Base-by-base conservation (phyloP, 2,329 filamentous ascomycete genomes). In the Fusarium humuli region DNA sequence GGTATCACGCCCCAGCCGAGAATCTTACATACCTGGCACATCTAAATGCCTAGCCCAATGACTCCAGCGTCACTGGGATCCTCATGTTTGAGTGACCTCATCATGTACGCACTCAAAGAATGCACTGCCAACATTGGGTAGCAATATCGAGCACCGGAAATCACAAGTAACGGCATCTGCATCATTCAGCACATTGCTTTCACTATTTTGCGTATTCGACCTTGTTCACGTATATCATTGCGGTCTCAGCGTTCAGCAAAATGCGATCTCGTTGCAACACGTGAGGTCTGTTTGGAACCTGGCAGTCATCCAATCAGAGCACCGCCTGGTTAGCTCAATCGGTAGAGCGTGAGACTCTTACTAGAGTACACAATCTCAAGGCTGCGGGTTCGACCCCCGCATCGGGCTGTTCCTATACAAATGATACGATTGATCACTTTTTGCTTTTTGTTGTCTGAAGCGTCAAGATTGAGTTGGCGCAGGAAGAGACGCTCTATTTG, bases 331-430 rank as follows among this genome's bases (percentile, higher is more conserved):
- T 80, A 80, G 78, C 78, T 80, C 78, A 80, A 80, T 79, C 78
- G 78, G 78, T 90, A 91, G 88, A 91, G 88, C 88, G 88, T 90
- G 85, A 89, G 88, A 90, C 88, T 90, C 88, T 87, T 86, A 87
- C 37, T 42, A 23, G 69, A 73, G 71, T 72, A 70, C 71, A 70
- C 69, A 34, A 85, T 84, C 84, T 85, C 82, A 85, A 85, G 84
- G 83, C 81, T 85, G 83, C 82, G 83, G 84, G 86, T 87, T 86
- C 83, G 83, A 85, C 79, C 80, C 79, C 80, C 80, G 78, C 79
- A 79, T 80, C 76, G 78, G 78, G 79, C 78, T 80, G 41, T 80
- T 80, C 78, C 78, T 80, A 79, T 79, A 75, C 60, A 66, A 57
- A 66, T 66, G 47, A 66, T 66, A 66, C 54, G 61, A 66, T 66